A percentile compares a stretch with the other conserved stretches of the same genome.
These are phyloP conservation scores for Calycina marina DNA, from an alignment of 2,329 filamentous ascomycete species.

Conservation along the genomic window DNA sequence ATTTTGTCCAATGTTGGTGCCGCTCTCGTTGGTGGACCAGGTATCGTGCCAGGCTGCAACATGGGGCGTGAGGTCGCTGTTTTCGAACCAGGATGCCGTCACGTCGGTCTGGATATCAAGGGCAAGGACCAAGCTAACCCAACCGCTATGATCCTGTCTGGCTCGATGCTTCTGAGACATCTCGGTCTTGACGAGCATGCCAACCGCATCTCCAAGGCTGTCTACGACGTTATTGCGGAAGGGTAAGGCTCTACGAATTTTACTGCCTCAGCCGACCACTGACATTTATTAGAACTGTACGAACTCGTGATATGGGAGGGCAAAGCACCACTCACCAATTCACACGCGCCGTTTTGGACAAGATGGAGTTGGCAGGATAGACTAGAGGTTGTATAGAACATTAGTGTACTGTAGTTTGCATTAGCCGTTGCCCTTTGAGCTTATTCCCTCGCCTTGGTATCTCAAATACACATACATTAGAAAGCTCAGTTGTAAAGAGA, in stretches of 20 bases:
- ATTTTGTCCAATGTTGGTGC: constrained; percentile 98
- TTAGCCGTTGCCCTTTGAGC: constrained; percentile 12
- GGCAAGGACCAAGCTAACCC: constrained; percentile 99
- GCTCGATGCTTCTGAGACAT: constrained; percentile 94
- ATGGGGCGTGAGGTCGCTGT: constrained; percentile 98
- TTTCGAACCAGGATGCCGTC: constrained; percentile 97
- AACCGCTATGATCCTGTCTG: constrained; percentile 85
- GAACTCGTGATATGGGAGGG: constrained; percentile 95
- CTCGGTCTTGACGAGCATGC: constrained; percentile 95
- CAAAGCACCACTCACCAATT: constrained; percentile 83
- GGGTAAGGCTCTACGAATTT: constrained; percentile 50
- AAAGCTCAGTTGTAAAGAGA: too few species aligned
- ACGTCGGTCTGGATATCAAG: constrained; percentile 98
- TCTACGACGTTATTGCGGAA: constrained; percentile 68
- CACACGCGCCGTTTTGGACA: constrained; percentile 82
- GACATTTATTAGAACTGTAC: constrained; percentile 60
- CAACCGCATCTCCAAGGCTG: constrained; percentile 88
- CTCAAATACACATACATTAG: too few species aligned
- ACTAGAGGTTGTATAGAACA: constrained; percentile 17
- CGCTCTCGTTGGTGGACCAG: constrained; percentile 89
- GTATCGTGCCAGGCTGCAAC: constrained; percentile 96
- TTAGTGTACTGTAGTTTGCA: constrained; percentile 19
- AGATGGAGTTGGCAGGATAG: constrained; percentile 57
- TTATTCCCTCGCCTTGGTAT: constrained; percentile 1
- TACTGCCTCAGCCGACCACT: too few species aligned